Evolutionary conservation across 352 stramenopile species (phyloP).

Genomic region (Globisporangium emineosum): DNA sequence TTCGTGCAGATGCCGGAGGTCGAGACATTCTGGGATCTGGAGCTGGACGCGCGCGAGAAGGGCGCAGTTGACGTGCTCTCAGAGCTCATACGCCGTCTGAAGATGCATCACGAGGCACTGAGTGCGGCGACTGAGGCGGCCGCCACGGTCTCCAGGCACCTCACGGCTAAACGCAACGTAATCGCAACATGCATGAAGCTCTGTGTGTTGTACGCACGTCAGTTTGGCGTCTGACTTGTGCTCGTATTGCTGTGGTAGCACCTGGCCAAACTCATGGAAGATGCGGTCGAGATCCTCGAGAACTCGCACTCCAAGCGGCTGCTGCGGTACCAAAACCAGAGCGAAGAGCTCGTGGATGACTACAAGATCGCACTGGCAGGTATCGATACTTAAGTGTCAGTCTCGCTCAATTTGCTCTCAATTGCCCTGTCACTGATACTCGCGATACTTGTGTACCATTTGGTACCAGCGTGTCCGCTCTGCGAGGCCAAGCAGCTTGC

Average conservation of each 20-base stretch:
- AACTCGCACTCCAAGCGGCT: constrained; percentile 34
- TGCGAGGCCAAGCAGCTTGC: constrained; percentile 32
- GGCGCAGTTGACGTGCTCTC: constrained; percentile 8
- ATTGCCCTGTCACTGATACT: not conserved
- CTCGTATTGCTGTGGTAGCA: constrained; percentile 13
- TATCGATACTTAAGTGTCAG: not conserved
- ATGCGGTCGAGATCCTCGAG: constrained; percentile 33
- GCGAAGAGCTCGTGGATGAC: constrained; percentile 26
- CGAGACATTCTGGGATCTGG: constrained; percentile 18
- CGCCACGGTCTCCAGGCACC: constrained; percentile 17
- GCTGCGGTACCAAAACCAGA: constrained; percentile 25
- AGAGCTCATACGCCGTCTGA: constrained; percentile 8
- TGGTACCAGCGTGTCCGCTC: constrained; percentile 31
- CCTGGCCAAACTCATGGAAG: constrained; percentile 30
- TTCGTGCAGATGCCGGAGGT: constrained; percentile 16
- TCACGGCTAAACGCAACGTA: constrained; percentile 23
- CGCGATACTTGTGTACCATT: constrained; percentile 2
- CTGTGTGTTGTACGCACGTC: not conserved
- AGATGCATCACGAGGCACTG: constrained; percentile 7
- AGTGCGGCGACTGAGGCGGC: not conserved
- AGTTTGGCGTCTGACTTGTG: not conserved
- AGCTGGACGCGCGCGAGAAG: constrained; percentile 16
- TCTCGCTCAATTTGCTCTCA: not conserved
- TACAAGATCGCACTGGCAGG: constrained; percentile 34
- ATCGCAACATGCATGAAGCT: not conserved